Evolutionary conservation across 2,329 filamentous ascomycete genomes (phyloP).

Genomic region (Penicillium sp.): DNA sequence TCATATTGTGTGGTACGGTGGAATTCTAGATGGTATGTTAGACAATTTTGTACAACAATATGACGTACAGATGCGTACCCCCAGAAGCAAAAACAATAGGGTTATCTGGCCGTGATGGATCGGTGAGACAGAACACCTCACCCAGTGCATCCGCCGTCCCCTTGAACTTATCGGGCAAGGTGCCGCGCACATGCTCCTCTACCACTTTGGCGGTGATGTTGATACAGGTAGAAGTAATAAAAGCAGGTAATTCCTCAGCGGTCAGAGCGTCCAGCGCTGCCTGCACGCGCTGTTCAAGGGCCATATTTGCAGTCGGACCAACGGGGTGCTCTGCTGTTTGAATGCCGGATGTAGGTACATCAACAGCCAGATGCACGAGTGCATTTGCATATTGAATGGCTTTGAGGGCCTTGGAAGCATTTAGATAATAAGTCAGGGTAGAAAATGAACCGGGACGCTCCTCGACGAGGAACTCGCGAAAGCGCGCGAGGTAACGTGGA

Average conservation of each 20-base stretch:
- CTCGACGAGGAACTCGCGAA: constrained; percentile 64
- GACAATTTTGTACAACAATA: not conserved
- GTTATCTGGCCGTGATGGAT: constrained; percentile 70
- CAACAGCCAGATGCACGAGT: constrained; percentile 58
- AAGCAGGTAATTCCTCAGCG: constrained; percentile 68
- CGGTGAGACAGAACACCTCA: constrained; percentile 74
- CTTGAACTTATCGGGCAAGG: constrained; percentile 61
- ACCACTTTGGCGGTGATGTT: constrained; percentile 68
- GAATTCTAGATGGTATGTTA: constrained; percentile 56
- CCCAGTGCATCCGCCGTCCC: constrained; percentile 71
- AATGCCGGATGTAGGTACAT: constrained; percentile 54
- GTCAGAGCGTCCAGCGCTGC: constrained; percentile 65
- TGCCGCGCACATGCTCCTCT: constrained; percentile 65
- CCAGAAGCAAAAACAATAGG: constrained; percentile 75
- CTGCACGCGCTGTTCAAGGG: constrained; percentile 62
- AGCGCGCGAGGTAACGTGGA: constrained; percentile 61
- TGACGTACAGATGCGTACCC: constrained; percentile 49
- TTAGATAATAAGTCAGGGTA: constrained; percentile 69
- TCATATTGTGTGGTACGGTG: constrained; percentile 73
- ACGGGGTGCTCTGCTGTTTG: constrained; percentile 56
- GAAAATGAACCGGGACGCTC: constrained; percentile 64
- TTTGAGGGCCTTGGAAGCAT: constrained; percentile 67
- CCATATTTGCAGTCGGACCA: constrained; percentile 56
- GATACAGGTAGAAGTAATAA: constrained; percentile 67
- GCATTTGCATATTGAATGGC: constrained; percentile 72